Conservation (phyloP, 2,329 filamentous ascomycete species). For the Apiospora rasikravindrae region DNA sequence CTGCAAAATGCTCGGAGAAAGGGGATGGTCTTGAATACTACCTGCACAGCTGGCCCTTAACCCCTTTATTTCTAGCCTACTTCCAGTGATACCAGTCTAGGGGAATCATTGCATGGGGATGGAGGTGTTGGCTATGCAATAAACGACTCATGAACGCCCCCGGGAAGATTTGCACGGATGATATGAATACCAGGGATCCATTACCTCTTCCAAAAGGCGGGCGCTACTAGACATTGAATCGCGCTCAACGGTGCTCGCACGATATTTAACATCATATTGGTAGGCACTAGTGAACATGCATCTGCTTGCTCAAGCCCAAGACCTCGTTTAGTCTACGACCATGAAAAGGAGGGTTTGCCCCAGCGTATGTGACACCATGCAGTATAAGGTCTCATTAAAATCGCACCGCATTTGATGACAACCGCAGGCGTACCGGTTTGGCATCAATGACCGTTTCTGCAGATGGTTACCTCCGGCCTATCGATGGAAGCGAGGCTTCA, state of each 20-base stretch:
- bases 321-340: neutral
- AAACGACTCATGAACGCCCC: no score
- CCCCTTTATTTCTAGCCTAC: neutral
- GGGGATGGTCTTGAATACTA: neutral
- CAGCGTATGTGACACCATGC: neutral
- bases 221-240: neutral
- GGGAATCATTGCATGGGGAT: neutral
- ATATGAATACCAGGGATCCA: neutral
- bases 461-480: neutral
- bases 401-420: neutral
- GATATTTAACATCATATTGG: neutral
- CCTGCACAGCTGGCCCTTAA: neutral
- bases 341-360: neutral
- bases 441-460: neutral
- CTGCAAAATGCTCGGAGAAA: neutral
- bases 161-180: neutral
- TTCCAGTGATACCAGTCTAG: neutral
- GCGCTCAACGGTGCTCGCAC: neutral
- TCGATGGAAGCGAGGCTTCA: neutral
- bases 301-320: neutral
- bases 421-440: neutral
- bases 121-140: neutral
- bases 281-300: neutral
- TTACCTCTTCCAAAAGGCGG: neutral
- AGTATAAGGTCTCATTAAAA: neutral